phyloP scores from a whole-genome alignment of 192 early-diverging fungal genomes.

The Thamnidium elegans region DNA sequence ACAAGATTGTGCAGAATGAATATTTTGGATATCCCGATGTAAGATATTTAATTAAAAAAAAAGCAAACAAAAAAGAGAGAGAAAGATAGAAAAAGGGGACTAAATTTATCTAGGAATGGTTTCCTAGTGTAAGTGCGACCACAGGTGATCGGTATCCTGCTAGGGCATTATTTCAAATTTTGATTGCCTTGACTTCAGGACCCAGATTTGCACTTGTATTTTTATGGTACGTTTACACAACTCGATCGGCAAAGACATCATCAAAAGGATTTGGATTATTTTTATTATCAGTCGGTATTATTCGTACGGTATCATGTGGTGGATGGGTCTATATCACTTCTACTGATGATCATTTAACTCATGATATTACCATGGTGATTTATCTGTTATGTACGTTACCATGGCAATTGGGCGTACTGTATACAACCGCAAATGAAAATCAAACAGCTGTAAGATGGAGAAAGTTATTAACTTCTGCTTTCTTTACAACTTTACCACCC shows the following conservation, averaged over 20 bases:
- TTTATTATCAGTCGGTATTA: slow-evolving; percentile 41
- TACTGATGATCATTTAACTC: slow-evolving; percentile 73
- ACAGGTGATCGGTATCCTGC: slow-evolving; percentile 82
- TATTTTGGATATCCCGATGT: slow-evolving; percentile 75
- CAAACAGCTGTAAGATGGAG: slow-evolving; percentile 51
- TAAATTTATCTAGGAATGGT: slow-evolving; percentile 55
- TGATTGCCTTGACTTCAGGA: slow-evolving; percentile 71
- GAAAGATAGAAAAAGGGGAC: no score
- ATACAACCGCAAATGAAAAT: slow-evolving; percentile 36
- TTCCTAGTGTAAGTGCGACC: slow-evolving; percentile 77
- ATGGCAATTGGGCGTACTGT: slow-evolving; percentile 64
- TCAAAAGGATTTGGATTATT: slow-evolving; percentile 35
- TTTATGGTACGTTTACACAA: slow-evolving; percentile 45
- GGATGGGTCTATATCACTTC: slow-evolving; percentile 85
- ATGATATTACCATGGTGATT: slow-evolving; percentile 78
- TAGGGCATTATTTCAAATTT: slow-evolving; percentile 71
- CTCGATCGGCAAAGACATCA: slow-evolving; percentile 21
- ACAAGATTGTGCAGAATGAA: slow-evolving; percentile 78
- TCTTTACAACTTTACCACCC: slow-evolving; percentile 70
- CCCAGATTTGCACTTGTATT: slow-evolving; percentile 51
- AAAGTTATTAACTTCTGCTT: slow-evolving; percentile 50
- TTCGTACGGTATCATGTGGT: slow-evolving; percentile 75
- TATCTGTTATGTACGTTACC: slow-evolving; percentile 77
- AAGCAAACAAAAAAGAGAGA: background rate
- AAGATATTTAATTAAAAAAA: slow-evolving; percentile 19